Evolutionary conservation across 371 early-diverging fungal species (phyloP).

Genomic region (Phascolomyces articulosus): DNA sequence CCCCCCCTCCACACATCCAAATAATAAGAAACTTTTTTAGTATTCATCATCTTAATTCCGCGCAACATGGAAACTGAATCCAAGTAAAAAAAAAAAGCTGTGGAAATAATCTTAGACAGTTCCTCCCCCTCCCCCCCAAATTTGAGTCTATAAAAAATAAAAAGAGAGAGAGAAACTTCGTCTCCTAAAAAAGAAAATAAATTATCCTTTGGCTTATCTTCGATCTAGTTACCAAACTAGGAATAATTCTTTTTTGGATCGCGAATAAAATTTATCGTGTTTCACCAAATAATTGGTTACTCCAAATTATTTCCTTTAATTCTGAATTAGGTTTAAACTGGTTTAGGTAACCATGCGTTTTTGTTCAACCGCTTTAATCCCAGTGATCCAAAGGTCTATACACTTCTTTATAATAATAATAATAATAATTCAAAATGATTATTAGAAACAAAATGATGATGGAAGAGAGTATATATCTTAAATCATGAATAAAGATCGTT

Average conservation of each 20-base stretch:
- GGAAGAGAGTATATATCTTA: no score
- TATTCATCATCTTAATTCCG: no score
- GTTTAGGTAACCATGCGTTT: neutral
- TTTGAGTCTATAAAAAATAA: neutral
- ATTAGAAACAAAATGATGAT: no score
- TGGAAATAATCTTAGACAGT: no score
- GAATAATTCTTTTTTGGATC: neutral
- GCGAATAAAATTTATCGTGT: neutral
- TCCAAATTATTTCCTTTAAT: neutral
- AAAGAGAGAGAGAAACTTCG: no score
- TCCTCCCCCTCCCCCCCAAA: no score
- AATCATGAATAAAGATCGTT: no score
- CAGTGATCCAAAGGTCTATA: neutral
- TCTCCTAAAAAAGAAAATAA: no score
- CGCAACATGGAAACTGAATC: no score
- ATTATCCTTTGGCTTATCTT: slow-evolving; percentile 6
- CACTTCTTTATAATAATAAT: no score
- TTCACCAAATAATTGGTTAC: neutral
- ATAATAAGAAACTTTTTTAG: neutral
- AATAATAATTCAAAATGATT: no score
- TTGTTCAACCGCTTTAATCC: neutral
- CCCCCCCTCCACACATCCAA: neutral
- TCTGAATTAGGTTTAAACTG: neutral
- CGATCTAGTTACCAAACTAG: neutral
- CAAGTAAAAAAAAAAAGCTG: no score